Evolutionary conservation across 495 filamentous ascomycete genomes (phyloP), one percentile per base, ranked within the genome.

Genomic region (Neohortaea acidophila): DNA sequence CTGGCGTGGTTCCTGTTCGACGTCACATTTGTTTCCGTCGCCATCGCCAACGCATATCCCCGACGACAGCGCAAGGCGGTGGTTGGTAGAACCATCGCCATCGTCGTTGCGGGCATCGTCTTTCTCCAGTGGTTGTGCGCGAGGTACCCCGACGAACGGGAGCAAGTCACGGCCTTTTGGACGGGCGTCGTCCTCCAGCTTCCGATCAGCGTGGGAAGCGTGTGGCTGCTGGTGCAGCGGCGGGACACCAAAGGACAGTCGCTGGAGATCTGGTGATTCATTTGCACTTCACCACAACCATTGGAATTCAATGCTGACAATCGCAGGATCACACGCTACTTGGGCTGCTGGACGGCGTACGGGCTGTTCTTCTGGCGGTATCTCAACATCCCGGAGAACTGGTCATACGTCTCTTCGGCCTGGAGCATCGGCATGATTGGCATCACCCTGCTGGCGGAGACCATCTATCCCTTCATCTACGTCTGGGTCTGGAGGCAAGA

Each of bases 301-400:
- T n/a, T n/a, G n/a, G n/a, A n/a, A n/a, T n/a, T n/a, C n/a, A 15
- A 23, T 15, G 29, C 17, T 24, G 39, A 35, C 30, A 12, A 23
- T 22, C 12, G 18, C 22, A 47, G 39, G 39, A 14, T 39, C 14
- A 49, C 41, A 3, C 17, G 45, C 8, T 44, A 40, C 19, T 31
- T 49, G n/a, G 45, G 45, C 6, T 44, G 40, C 20, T 39, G 20
- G 4, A 30, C 31, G 4, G 45, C 45, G 9, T 44, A 32, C 28
- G 41, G 34, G 4, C 13, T 49, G 17, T 45, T 49, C 31, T 21
- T 24, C 1, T 44, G 45, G 45, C 34, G 45, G 17, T 49, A 36
- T n/a, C 20, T 24, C n/a, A 49, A 49, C 30, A 21, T 44, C 8
- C 41, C 45, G 3, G 22, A 44, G 34, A 49, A 49, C 32, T 49